Conservation (phyloP, 164 flowering plant species). For the Sedum album region DNA sequence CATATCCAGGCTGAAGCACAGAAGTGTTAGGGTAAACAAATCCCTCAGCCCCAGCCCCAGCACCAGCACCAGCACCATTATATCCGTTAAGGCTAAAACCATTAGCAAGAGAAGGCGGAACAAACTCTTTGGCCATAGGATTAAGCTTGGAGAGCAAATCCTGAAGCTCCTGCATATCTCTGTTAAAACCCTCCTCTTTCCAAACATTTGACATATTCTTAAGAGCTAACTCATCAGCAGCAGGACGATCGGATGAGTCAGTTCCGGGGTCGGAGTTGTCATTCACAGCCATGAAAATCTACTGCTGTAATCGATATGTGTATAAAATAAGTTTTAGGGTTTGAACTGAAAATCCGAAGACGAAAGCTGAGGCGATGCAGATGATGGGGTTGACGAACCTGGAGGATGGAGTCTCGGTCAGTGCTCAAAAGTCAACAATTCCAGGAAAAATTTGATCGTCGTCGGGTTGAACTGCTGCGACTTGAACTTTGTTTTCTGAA, state of each 20-base stretch:
- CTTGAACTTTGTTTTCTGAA: too few relatives aligned
- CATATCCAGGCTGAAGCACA: conserved; percentile 19
- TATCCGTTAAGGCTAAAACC: neutral
- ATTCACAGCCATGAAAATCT: conserved; percentile 1
- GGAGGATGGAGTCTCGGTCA: too few relatives aligned
- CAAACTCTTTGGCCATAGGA: conserved; percentile 69
- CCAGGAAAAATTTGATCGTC: too few relatives aligned
- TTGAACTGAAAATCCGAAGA: too few relatives aligned
- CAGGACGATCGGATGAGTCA: conserved; percentile 1
- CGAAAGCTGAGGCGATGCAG: too few relatives aligned
- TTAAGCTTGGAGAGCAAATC: conserved; percentile 34
- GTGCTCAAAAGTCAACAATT: too few relatives aligned
- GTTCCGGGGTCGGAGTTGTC: neutral
- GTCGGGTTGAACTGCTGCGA: too few relatives aligned
- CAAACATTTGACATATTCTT: neutral
- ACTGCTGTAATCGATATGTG: neutral
- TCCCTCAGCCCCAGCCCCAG: conserved; percentile 13
- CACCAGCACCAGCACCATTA: conserved; percentile 6
- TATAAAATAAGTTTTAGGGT: too few relatives aligned
- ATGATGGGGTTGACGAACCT: too few relatives aligned
- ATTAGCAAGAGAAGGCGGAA: conserved; percentile 47
- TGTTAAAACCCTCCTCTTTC: conserved; percentile 19
- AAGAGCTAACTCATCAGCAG: neutral
- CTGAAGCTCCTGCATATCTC: conserved; percentile 39
- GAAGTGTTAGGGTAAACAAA: conserved; percentile 22